phyloP scores from a whole-genome alignment of 1,284 basidiomycete genomes.

The Ganoderma leucocontextum region DNA sequence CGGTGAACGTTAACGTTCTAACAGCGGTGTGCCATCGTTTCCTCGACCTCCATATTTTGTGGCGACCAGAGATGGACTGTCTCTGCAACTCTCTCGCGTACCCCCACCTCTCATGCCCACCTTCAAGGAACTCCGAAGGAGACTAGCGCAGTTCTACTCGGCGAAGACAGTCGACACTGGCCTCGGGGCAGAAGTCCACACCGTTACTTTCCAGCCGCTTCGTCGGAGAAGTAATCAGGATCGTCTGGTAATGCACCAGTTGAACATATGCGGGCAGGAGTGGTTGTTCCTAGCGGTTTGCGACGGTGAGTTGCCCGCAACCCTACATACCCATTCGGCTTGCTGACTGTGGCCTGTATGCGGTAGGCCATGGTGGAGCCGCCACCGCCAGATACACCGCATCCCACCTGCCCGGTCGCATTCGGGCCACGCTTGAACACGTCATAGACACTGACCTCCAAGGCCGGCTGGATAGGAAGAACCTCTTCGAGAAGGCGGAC shows the following conservation, averaged over 20 bases:
- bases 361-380: constrained; percentile 20
- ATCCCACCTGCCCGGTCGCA: constrained; percentile 16
- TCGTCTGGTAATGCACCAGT: constrained; percentile 12
- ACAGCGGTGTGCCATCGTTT: constrained; percentile 17
- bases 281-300: constrained; percentile 22
- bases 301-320: constrained; percentile 15
- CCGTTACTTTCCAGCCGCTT: constrained; percentile 25
- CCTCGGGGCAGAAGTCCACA: constrained; percentile 15
- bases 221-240: constrained; percentile 16
- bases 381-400: constrained; percentile 19
- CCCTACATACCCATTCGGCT: not conserved
- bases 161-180: constrained; percentile 11
- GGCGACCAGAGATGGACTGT: constrained; percentile 3
- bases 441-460: constrained; percentile 1
- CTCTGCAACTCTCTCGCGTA: not conserved
- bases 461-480: constrained; percentile 11
- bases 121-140: constrained; percentile 17
- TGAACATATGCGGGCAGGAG: constrained; percentile 10
- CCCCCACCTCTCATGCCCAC: constrained; percentile 14
- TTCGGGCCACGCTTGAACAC: constrained; percentile 10
- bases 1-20: not conserved
- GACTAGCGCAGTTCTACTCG: constrained; percentile 9
- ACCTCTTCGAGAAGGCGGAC: constrained; percentile 6
- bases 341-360: not conserved
- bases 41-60: constrained; percentile 8